Base-by-base conservation (phyloP, 345 rosid species). In the Lepidium sativum region DNA sequence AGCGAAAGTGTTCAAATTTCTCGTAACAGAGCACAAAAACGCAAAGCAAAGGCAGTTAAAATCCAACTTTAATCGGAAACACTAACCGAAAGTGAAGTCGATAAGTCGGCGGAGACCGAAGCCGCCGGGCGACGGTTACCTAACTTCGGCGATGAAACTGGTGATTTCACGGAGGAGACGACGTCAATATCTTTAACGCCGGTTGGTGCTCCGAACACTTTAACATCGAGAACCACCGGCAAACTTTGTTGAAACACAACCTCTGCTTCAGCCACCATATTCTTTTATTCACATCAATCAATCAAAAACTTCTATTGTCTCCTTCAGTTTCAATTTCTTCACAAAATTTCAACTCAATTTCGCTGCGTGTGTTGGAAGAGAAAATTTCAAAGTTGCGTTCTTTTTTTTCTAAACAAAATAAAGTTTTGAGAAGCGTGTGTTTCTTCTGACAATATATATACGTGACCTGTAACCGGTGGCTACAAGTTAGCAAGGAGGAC, bases 211-310 rank as follows among this genome's bases (percentile, higher is more conserved):
- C 65, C 47, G 33, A 82, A 81, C 60, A 60, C 60, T 15, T 51
- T 72, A 49, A 80, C 84, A 54, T 83, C 88, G 66, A 81, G 57
- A 65, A 70, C 78, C 60, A 82, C 77, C 54, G 86, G 76, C 15
- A 79, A 72, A 71, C 80, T 82, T 76, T 79, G 83, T 64, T 76
- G 82, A 51, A 78, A 68, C 72, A 76, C 77, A 60, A 82, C 67
- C 75, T 83, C 87, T 54, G 82, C 79, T 77, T 82, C 95, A 61
- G 86, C 86, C 32, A 76, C 87, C 91, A 87, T 84, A 17, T 59
- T 72, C 75, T 69, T 16, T 3, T 38, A 66, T 53, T 53, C 47
- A 8, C 59, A 49, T 54, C 13, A 56, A 54, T 41, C 34, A 25
- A 60, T 31, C 27, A 18, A 48, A 43, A 32, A 4, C 54, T 25